These are phyloP conservation scores for Pontederia crassipes DNA, from an alignment of 176 grass and related monocot genomes.

Conservation along the genomic window DNA sequence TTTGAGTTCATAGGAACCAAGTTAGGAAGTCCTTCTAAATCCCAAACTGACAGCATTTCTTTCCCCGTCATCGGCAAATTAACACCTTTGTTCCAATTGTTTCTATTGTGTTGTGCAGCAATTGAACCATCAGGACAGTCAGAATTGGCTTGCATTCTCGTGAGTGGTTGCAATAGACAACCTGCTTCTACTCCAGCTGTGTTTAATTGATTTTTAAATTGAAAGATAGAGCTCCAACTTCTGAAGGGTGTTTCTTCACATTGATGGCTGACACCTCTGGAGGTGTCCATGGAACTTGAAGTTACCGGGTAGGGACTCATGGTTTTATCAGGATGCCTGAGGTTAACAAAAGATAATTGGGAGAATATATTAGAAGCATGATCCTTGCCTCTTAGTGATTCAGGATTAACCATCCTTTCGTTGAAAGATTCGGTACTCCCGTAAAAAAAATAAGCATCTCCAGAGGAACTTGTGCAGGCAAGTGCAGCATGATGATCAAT, in stretches of 20 bases:
- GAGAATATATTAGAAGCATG: constrained; percentile 30
- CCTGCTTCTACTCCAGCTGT: constrained; percentile 22
- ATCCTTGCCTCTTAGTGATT: constrained; percentile 21
- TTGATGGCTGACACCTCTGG: constrained; percentile 23
- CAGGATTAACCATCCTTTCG: constrained; percentile 8
- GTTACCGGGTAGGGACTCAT: constrained; percentile 41
- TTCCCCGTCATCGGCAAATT: constrained; percentile 36
- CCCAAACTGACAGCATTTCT: constrained; percentile 5
- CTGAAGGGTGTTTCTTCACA: background rate
- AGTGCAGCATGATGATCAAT: constrained; percentile 20
- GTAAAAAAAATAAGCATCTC: constrained; percentile 10
- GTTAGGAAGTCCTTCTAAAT: background rate
- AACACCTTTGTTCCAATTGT: constrained; percentile 8
- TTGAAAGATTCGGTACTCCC: constrained; percentile 22
- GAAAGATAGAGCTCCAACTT: constrained; percentile 18
- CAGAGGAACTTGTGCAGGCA: constrained; percentile 12
- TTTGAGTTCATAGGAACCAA: constrained; percentile 2
- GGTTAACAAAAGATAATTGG: constrained; percentile 24
- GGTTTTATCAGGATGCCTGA: constrained; percentile 13
- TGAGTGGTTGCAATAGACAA: constrained; percentile 9
- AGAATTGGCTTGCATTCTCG: constrained; percentile 16
- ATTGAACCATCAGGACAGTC: constrained; percentile 17
- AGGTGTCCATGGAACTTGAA: constrained; percentile 34
- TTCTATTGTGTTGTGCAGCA: constrained; percentile 2
- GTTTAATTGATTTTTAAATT: background rate